Conservation (phyloP, 139 green algal species). For the Ettlia oleoabundans region DNA sequence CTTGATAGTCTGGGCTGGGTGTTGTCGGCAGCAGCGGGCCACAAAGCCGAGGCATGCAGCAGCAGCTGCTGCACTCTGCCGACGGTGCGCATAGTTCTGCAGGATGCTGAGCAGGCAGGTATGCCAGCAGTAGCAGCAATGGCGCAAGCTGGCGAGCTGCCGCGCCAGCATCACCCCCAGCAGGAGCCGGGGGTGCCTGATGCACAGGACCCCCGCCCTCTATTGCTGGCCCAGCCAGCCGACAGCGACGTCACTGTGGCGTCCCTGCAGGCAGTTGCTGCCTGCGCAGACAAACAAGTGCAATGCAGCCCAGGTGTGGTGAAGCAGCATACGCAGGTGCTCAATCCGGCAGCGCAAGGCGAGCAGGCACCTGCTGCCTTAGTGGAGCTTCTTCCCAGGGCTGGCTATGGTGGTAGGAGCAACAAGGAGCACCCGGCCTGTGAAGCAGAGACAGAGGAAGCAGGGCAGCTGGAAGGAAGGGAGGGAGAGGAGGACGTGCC, state of each 20-base stretch:
- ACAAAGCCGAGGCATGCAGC: no score
- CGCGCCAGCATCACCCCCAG: not conserved
- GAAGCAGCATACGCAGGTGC: not conserved
- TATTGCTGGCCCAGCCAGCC: not conserved
- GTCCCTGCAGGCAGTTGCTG: not conserved
- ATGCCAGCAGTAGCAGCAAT: no score
- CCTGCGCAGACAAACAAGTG: not conserved
- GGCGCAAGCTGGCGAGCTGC: no score
- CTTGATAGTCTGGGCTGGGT: constrained; percentile 1
- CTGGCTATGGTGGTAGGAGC: no score
- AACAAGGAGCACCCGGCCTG: no score
- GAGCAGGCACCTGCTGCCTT: no score
- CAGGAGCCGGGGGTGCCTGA: no score
- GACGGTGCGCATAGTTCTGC: not conserved
- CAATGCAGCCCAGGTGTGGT: not conserved
- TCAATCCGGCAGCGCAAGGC: no score
- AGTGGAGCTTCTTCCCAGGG: no score
- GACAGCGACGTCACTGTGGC: constrained; percentile 27
- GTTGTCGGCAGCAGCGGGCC: not conserved
- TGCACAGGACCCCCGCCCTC: not conserved
- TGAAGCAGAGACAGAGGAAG: not conserved
- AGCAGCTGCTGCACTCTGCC: constrained; percentile 28
- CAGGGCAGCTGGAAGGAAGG: not conserved
- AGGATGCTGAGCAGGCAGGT: no score
- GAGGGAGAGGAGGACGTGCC: not conserved